Evolutionary conservation across 2,329 filamentous ascomycete species (phyloP).

Genomic region (Colletotrichum higginsianum): DNA sequence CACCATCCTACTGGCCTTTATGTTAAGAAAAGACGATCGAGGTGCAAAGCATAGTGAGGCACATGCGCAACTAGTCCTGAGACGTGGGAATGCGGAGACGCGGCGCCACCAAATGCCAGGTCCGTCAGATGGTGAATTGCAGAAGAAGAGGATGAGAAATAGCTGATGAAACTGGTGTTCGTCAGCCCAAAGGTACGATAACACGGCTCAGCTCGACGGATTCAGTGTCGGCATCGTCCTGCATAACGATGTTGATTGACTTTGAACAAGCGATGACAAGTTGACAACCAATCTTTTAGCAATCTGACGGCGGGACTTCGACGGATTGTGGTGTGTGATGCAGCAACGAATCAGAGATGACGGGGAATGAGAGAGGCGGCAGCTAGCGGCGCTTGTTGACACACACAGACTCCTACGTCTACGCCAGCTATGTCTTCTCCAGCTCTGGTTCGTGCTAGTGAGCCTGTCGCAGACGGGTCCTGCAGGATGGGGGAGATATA

Average conservation of each 20-base stretch:
- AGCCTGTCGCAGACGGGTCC: slow-evolving; percentile 30
- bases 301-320: slow-evolving; percentile 12
- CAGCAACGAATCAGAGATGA: slow-evolving; percentile 23
- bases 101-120: slow-evolving; percentile 15
- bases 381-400: slow-evolving; percentile 29
- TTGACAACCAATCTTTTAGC: neutral
- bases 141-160: slow-evolving; percentile 10
- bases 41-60: slow-evolving; percentile 31
- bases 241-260: neutral
- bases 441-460: slow-evolving; percentile 24
- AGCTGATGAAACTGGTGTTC: slow-evolving; percentile 10
- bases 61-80: slow-evolving; percentile 37
- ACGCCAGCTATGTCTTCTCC: slow-evolving; percentile 22
- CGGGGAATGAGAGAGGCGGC: slow-evolving; percentile 33
- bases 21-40: slow-evolving; percentile 3
- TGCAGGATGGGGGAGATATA: slow-evolving; percentile 17
- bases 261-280: neutral
- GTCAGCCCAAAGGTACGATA: slow-evolving; percentile 18
- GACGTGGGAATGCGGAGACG: slow-evolving; percentile 28
- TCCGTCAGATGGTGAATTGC: slow-evolving; percentile 25
- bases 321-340: slow-evolving; percentile 21
- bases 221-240: neutral
- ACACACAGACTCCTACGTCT: slow-evolving; percentile 35
- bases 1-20: neutral
- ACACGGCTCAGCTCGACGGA: slow-evolving; percentile 2